Evolutionary conservation across 202 grass and related monocot genomes (phyloP), one percentile per base, ranked within the genome.

Genomic region (Cymbopogon flexuosus): DNA sequence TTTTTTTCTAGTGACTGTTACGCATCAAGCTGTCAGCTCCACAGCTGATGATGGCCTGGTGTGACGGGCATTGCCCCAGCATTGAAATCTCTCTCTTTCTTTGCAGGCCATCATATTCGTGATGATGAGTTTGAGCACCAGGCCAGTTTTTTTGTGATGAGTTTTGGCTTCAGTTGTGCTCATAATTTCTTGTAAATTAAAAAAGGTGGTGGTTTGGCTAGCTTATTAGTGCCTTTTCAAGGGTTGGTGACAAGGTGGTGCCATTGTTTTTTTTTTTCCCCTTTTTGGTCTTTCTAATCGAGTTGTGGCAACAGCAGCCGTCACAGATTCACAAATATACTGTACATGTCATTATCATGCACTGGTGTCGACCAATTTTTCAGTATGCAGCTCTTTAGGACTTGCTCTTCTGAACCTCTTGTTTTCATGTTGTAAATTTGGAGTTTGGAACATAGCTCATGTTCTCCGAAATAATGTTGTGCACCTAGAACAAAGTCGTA

Each of bases 31-130:
- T 68, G 42, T 70, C 72, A 70, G 43, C 42, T 33, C 24, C 29
- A 43, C 41, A 3, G 10, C 63, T 62, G 72, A 75, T 62, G 72
- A 81, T 54, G 43, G 41, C 27, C 77, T 81, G 65, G 64, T 57
- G 65, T 65, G 77, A 76, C 7, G 29, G 71, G 65, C 34, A 47
- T 54, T 30, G 39, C 65, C 47, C 1, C 15, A 16, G 75, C 45
- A 81, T 62, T 51, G 18, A 61, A 58, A 15, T 36, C 13, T 42
- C 71, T 81, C 16, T 39, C 12, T 70, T 68, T 73, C 52, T 43
- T 21, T 31, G 19, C 62, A 71, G 78, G 54, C 52, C 8, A 81
- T 33, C 31, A 61, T 40, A 39, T 30, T 73, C 59, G 11, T 63
- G 24, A 40, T 29, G 69, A 65, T 65, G 19, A 57, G 9, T 54